Base-by-base conservation (phyloP, 2,329 filamentous ascomycete genomes). In the Sarocladium strictum region DNA sequence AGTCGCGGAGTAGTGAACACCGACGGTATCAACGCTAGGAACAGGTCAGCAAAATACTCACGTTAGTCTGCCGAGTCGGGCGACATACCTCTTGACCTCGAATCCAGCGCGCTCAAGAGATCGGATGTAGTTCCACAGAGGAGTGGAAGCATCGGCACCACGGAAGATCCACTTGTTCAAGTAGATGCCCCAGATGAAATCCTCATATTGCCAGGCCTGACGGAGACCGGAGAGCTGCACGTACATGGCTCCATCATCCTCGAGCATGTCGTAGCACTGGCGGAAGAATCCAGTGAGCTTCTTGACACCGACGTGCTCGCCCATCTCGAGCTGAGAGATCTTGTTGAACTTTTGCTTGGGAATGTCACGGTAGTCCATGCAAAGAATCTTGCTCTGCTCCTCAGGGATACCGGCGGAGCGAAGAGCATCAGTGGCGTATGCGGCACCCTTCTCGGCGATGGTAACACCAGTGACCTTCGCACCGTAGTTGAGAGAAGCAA, bases 101-200 rank as follows among this genome's bases (percentile, higher is more conserved):
- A 72, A 72, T 35, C 69, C 69, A 37, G 68, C 87, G 55, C 81
- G 85, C 76, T 99, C 94, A 19, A 97, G 82, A 67, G 84, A 85
- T 71, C 90, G 84, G 63, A 96, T 78, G 64, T 94, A 90, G 73
- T 86, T 94, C 62, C 90, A 90, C 50, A 99, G 84, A 53, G 94
- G 94, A 56, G 91, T 96, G 41, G 90, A 96, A 53, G 94, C 94
- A 69, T 97, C 94, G 53, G 94, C 94, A 69, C 94, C 94, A 32
- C 92, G 94, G 83, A 97, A 97, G 71, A 97, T 81, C 74, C 97
- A 96, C 78, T 96, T 97, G 86, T 97, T 97, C 91, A 97, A 96
- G 82, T 97, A 97, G 47, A 97, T 81, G 69, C 94, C 94, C 94
- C 94, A 97, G 71, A 93, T 89, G 53, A 97, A 82, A 75, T 97